Evolutionary conservation across 306 rosid genomes (phyloP).

Genomic region (Rubus idaeus): DNA sequence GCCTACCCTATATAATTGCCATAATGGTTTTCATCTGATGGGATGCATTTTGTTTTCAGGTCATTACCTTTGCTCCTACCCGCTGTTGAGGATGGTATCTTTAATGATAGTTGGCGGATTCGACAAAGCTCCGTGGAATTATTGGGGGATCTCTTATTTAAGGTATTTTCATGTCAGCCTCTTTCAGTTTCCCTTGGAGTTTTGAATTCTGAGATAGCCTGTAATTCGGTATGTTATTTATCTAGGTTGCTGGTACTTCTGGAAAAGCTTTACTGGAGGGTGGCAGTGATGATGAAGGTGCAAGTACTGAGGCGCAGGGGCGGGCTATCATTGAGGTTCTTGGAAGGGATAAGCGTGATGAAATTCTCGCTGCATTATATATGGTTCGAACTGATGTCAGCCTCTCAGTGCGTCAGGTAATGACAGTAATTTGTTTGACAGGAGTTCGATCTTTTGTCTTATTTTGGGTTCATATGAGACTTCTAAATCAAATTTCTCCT

Average conservation of each 20-base stretch:
- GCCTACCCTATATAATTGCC: background rate
- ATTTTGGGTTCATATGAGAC: background rate
- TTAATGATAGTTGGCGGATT: constrained; percentile 96
- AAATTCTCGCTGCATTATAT: constrained; percentile 90
- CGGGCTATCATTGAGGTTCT: constrained; percentile 96
- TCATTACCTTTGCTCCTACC: constrained; percentile 95
- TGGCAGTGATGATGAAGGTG: constrained; percentile 99
- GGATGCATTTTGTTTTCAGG: constrained; percentile 37
- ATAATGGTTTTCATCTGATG: background rate
- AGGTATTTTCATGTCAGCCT: constrained; percentile 48
- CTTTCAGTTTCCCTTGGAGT: constrained; percentile 13
- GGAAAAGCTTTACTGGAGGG: constrained; percentile 99
- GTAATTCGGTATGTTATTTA: constrained; percentile 1
- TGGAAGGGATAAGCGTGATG: constrained; percentile 87
- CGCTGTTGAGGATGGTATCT: constrained; percentile 95
- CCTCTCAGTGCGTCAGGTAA: constrained; percentile 98
- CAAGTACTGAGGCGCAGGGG: constrained; percentile 98
- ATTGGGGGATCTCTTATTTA: constrained; percentile 92
- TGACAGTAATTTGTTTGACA: constrained; percentile 6
- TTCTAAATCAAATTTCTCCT: constrained; percentile 13
- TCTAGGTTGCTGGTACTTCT: constrained; percentile 97
- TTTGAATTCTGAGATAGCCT: constrained; percentile 19
- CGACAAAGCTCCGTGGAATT: constrained; percentile 97
- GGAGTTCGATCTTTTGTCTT: background rate
- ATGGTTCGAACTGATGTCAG: constrained; percentile 98